These are phyloP conservation scores for Stropharia rugosoannulata DNA, from an alignment of 768 basidiomycete species.

Conservation along the genomic window DNA sequence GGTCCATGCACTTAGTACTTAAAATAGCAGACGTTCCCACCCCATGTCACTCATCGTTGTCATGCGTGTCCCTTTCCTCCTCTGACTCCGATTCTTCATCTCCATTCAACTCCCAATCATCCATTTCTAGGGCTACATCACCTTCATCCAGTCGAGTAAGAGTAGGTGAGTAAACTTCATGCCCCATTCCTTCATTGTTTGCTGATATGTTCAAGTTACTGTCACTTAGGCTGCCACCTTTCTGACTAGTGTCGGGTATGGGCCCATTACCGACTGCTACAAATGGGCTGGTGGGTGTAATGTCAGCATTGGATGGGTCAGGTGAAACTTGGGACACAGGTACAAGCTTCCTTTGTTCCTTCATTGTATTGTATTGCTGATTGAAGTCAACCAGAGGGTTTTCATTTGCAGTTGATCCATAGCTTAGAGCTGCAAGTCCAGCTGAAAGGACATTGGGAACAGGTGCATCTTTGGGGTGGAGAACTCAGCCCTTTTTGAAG, in stretches of 20 bases:
- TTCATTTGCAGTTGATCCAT: too few species aligned
- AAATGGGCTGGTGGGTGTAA: too few species aligned
- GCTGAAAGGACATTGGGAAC: conserved; percentile 10
- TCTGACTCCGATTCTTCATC: background rate
- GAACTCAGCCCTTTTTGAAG: conserved; percentile 11
- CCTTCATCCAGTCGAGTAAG: background rate
- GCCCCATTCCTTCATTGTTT: background rate
- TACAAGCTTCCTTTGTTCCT: background rate
- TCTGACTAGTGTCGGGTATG: background rate
- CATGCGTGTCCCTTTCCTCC: too few species aligned
- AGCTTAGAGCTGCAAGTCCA: background rate
- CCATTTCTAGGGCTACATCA: background rate
- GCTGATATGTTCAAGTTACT: too few species aligned
- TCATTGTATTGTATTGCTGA: too few species aligned
- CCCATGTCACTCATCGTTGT: too few species aligned
- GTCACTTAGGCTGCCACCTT: background rate
- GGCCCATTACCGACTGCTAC: too few species aligned
- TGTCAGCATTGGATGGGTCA: too few species aligned
- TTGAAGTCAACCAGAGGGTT: too few species aligned
- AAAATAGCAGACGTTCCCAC: too few species aligned
- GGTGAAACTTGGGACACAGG: too few species aligned
- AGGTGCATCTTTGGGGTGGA: conserved; percentile 14
- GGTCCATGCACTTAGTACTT: background rate
- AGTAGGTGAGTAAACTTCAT: background rate
- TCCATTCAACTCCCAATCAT: background rate